Conservation (phyloP, 352 stramenopile species). For the Phytophthora pistaciae region DNA sequence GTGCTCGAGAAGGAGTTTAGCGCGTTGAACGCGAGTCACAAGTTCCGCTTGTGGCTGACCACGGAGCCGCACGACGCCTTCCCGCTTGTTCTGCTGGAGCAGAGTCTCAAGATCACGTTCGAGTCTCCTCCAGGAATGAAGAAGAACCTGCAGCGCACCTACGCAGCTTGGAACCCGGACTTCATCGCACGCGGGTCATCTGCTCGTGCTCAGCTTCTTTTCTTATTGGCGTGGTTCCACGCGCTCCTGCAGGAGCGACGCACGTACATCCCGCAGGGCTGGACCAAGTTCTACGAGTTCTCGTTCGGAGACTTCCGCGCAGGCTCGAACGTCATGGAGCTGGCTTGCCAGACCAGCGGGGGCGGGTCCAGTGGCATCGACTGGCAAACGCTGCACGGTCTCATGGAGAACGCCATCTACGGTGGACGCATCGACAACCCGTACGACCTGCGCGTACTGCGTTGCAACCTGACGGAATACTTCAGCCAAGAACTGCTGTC, state of each 20-base stretch:
- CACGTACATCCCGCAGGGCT: conserved; percentile 96
- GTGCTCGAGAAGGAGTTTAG: conserved; percentile 93
- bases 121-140: conserved; percentile 96
- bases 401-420: conserved; percentile 98
- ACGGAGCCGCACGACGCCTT: conserved; percentile 94
- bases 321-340: conserved; percentile 91
- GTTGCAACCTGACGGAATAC: conserved; percentile 87
- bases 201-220: conserved; percentile 78
- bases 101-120: conserved; percentile 96
- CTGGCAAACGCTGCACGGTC: conserved; percentile 92
- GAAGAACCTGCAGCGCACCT: conserved; percentile 96
- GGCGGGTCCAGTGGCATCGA: conserved; percentile 61
- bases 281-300: conserved; percentile 98
- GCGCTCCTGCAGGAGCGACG: conserved; percentile 82
- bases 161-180: conserved; percentile 84
- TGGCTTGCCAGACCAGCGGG: conserved; percentile 54
- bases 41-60: conserved; percentile 96
- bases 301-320: conserved; percentile 95
- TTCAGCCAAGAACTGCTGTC: conserved; percentile 87
- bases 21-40: conserved; percentile 67
- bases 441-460: conserved; percentile 93
- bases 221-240: conserved; percentile 93
- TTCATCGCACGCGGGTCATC: conserved; percentile 66
- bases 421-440: conserved; percentile 94
- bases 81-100: conserved; percentile 92